Conservation (phyloP, 768 basidiomycete species). For the Podaxis sp. region DNA sequence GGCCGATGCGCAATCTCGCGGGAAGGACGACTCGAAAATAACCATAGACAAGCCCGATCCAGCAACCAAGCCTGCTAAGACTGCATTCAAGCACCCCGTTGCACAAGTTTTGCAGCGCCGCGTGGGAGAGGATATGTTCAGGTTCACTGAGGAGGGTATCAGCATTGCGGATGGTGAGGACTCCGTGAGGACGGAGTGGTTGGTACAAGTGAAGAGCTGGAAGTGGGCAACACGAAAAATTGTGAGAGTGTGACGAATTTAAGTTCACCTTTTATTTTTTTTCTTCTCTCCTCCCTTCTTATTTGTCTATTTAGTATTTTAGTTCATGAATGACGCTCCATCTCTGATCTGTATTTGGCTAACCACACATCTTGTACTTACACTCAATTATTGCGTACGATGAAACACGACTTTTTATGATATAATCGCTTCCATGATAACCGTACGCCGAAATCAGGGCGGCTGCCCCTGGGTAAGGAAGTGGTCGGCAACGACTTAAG, state of each 20-base stretch:
- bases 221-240: conserved; percentile 30
- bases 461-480: too few species aligned
- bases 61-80: conserved; percentile 12
- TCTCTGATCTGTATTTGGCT: conserved; percentile 7
- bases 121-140: conserved; percentile 33
- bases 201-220: conserved; percentile 40
- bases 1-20: conserved; percentile 4
- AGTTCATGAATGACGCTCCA: background rate
- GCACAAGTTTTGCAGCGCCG: conserved; percentile 38
- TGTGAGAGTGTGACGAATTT: conserved; percentile 4
- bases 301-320: background rate
- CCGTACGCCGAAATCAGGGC: too few species aligned
- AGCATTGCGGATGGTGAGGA: conserved; percentile 21
- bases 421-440: background rate
- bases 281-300: conserved; percentile 1
- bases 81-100: conserved; percentile 20
- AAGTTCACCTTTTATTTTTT: background rate
- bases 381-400: background rate
- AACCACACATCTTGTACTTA: conserved; percentile 9
- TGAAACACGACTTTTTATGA: background rate
- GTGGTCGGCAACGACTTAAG: too few species aligned
- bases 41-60: conserved; percentile 10
- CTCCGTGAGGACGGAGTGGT: conserved; percentile 34
- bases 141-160: conserved; percentile 37
- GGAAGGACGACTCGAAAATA: conserved; percentile 7